A percentile compares a stretch with the other conserved stretches of the same genome.
Conservation (phyloP, 2,329 filamentous ascomycete genomes). For the Aschersonia sp. region DNA sequence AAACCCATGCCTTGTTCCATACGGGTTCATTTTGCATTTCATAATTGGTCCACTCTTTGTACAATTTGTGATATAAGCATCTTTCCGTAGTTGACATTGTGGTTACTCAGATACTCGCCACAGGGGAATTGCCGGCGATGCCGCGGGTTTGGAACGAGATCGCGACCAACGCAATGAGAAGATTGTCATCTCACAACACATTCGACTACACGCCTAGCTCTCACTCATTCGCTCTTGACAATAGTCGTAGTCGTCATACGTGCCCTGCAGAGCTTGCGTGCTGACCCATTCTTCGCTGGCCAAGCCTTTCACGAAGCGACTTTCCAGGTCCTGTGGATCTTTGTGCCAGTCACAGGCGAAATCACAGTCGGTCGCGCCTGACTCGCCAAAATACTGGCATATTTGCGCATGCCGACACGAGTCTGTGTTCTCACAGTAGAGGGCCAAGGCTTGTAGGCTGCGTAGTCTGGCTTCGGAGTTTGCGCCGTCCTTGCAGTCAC, state of each 20-base stretch:
- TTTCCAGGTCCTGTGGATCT: conserved; percentile 42
- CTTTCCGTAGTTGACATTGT: too few relatives aligned
- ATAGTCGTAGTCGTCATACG: conserved; percentile 41
- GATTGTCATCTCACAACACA: not conserved
- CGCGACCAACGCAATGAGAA: not conserved
- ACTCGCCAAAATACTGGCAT: conserved; percentile 64
- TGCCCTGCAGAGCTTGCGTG: conserved; percentile 44
- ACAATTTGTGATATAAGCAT: too few relatives aligned
- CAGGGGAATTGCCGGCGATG: too few relatives aligned
- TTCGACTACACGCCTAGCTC: not conserved
- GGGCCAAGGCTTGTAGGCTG: conserved; percentile 54
- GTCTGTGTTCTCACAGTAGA: conserved; percentile 67
- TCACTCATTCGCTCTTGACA: conserved; percentile 30
- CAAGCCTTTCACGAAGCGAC: conserved; percentile 39
- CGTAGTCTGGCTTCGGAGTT: conserved; percentile 38
- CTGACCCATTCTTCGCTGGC: conserved; percentile 48
- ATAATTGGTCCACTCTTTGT: too few relatives aligned
- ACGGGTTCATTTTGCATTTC: too few relatives aligned
- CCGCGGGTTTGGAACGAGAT: too few relatives aligned
- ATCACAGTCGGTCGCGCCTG: conserved; percentile 42
- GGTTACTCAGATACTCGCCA: too few relatives aligned
- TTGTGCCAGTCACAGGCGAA: conserved; percentile 72
- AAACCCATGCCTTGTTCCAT: too few relatives aligned
- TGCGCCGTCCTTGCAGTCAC: conserved; percentile 24
- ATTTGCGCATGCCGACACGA: conserved; percentile 65